Evolutionary conservation across 495 filamentous ascomycete species (phyloP), one percentile per base, ranked within the genome.

Genomic region (Mytilinidion resinicola): DNA sequence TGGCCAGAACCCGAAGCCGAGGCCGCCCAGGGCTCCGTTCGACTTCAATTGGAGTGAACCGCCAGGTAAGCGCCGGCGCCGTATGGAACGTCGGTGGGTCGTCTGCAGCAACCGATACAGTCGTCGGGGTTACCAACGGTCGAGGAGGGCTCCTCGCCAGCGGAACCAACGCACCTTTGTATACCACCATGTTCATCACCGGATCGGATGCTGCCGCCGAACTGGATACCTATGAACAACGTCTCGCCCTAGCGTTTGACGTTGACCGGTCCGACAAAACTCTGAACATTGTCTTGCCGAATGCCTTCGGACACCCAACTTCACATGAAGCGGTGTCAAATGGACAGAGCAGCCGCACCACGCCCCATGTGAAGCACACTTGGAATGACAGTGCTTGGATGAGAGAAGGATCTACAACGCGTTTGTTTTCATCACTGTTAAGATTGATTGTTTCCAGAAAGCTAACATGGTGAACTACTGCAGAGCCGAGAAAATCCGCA

Each of bases 31-130:
- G 60, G 30, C 21, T 66, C 34, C 42, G 67, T 34, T 36, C 59
- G 9, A 55, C 35, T 30, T 56, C 59, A 9, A 49, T 53, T 12
- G 38, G 50, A 4, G 12, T 25, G 9, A 51, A 35, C 8, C 65
- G 68, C 11, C 73, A 81, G 59, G 73, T 83, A 49, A 93, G 89
- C 70, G 62, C 73, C 49, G 88, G 87, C 0, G 79, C 82, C 37
- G 77, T 92, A n/a, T 95, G 91, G 91, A 81, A 82, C 5, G 87
- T 93, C 14, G 88, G 91, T 15, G 88, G 89, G 30, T 63, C 78
- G 30, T 79, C 81, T 44, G 77, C 78, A 20, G 77, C 77, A 12
- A 80, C 73, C 41, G 74, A 74, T 25, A 70, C 72, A 46, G 66
- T 76, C 11, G 59, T 66, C 39, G 77, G 80, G 9, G 69, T 86